Base-by-base conservation (phyloP, 1,284 basidiomycete species). In the Blastosporella zonata region DNA sequence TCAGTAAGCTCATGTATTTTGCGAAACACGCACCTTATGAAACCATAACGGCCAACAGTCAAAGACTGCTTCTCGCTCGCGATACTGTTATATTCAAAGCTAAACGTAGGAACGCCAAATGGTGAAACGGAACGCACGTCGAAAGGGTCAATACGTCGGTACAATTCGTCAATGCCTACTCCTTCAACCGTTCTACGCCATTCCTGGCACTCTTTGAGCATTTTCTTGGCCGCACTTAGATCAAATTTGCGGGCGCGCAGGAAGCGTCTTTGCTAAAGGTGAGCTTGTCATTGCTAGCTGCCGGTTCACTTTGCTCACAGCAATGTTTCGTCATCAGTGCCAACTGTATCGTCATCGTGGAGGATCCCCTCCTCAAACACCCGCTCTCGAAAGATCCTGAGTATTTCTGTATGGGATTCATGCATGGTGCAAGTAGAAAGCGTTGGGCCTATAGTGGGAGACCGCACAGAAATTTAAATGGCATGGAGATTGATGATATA, bases 1-100 rank as follows among this genome's bases (percentile, higher is more conserved):
- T 2, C n/a, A 6, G 20, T 9, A 10, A 17, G 29, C 18, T 9
- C 13, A 25, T 27, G 5, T n/a, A 17, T 18, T 5, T 5, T 40
- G 7, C 2, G 15, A n/a, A 18, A 15, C 21, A 55, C 71, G 33
- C 45, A 79, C 84, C 69, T 87, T 87, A 63, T 88, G 85, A 57
- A 85, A 86, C 68, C 69, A 86, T 67, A 87, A 76, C 3, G 84
- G 84, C 85, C 85, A 88, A 52, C 77, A 79, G 45, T 84, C 76
- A 57, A 86, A 86, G 10, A 88, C 77, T 3, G 75, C 72, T 45
- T 79, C 72, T 41, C 84, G 77, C 55, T 81, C 83, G 1, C 83
- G 82, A 59, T 81, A 87, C 85, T 87, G 55, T 31, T 49, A 43
- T 27, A 41, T 18, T n/a, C n/a, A n/a, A n/a, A 2, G 10, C 6